Percentiles rank a stretch among this genome's conserved stretches.
These are phyloP conservation scores for Ceratocystis papillata DNA, from an alignment of 2,329 filamentous ascomycete genomes.

Conservation along the genomic window DNA sequence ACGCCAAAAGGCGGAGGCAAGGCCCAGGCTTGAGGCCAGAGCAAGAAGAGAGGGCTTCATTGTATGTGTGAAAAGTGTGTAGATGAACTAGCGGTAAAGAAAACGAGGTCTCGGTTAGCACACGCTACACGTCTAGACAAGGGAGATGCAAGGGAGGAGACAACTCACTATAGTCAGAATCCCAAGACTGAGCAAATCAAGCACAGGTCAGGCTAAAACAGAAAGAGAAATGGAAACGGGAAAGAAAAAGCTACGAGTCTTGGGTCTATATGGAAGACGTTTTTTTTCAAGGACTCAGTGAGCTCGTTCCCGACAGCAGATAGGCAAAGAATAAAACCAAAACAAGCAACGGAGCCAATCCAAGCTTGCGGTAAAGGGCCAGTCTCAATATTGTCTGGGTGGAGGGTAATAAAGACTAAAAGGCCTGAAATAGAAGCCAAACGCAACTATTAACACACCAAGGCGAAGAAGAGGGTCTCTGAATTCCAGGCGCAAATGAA, in stretches of 20 bases:
- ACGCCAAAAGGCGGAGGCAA: constrained; percentile 68
- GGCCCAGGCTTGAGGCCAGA: constrained; percentile 30
- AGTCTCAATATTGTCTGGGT: not conserved
- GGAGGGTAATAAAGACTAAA: not conserved
- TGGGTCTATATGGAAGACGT: constrained; percentile 9
- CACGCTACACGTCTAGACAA: not conserved
- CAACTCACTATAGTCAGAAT: not conserved
- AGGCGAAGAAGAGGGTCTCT: constrained; percentile 7
- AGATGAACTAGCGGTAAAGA: not conserved
- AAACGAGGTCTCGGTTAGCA: not conserved
- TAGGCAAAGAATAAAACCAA: not conserved
- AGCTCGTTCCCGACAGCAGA: not conserved
- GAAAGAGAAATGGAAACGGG: not conserved
- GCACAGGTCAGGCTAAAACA: not conserved
- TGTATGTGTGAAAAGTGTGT: constrained; percentile 14
- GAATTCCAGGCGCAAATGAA: not conserved
- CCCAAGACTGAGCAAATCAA: not conserved
- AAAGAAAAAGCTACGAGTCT: not conserved
- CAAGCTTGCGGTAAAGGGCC: not conserved
- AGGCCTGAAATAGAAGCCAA: not conserved
- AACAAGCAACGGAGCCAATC: not conserved
- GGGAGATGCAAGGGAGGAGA: not conserved
- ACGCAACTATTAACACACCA: constrained; percentile 1
- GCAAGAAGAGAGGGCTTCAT: constrained; percentile 33
- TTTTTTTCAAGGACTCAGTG: constrained; percentile 4